Base-by-base conservation (phyloP, 805 yeast genomes). In the Spathaspora gorwiae region DNA sequence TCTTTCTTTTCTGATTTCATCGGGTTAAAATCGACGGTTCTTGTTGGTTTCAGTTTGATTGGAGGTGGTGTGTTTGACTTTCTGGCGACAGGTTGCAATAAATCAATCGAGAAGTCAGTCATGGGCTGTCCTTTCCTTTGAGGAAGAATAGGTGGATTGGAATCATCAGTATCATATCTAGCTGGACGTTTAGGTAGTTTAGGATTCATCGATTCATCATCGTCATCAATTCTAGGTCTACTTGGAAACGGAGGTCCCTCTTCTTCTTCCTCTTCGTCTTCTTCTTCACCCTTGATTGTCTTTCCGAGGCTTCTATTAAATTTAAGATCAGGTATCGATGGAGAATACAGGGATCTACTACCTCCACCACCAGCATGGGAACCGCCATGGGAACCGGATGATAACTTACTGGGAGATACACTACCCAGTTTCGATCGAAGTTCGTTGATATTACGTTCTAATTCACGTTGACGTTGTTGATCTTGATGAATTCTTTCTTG, bases 401-500 rank as follows among this genome's bases (percentile, higher is more conserved):
- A 24, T 12, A 14, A 44, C 27, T 40, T 59, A 2, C 47, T 42
- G 6, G 64, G 64, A 5, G 63, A 55, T 6, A 41, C n/a, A 35
- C 55, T 53, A 19, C 35, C 42, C 64, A 57, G 64, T 32, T 53
- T 49, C 12, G 32, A 9, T 55, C 50, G 55, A 35, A 66, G 50
- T 19, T 58, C 60, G 40, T 70, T 62, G 29, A 68, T 59, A 43
- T 61, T 61, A 29, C 67, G 45, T 39, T 64, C 65, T 24, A 70
- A 55, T 9, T 54, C 58, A 14, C 71, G 53, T 45, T 65, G 70
- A 8, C 70, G 55, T 39, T 62, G 59, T 26, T 64, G 67, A 50
- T 65, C 72, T 44, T 70, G 67, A 35, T 52, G 44, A 14, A 69
- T 43, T 35, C 65, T 52, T 10, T 64, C 65, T 44, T 65, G 73